phyloP scores from a whole-genome alignment of 108 stramenopile genomes.

The Skeletonema tropicum region DNA sequence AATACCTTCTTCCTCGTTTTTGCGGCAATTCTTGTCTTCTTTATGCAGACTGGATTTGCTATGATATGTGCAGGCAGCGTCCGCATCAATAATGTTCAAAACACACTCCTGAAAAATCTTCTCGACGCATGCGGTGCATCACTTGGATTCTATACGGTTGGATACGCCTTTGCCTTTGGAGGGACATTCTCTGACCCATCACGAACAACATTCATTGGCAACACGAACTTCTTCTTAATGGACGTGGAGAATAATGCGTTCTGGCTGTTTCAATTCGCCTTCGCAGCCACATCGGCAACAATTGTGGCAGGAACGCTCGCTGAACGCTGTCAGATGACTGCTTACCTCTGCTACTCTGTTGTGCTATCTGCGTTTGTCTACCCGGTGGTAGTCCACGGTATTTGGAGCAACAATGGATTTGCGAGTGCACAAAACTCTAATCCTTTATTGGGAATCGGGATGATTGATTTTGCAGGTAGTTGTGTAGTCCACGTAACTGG shows the following conservation, averaged over 20 bases:
- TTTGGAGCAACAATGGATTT: conserved; percentile 81
- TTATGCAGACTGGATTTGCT: conserved; percentile 87
- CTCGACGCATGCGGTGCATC: conserved; percentile 85
- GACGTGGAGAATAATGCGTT: conserved; percentile 57
- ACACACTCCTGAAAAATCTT: conserved; percentile 90
- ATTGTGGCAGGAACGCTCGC: conserved; percentile 96
- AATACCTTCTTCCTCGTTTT: conserved; percentile 66
- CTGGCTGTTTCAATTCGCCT: conserved; percentile 90
- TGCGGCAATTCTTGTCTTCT: conserved; percentile 76
- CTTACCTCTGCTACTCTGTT: conserved; percentile 84
- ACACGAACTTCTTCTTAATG: conserved; percentile 56
- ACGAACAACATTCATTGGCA: conserved; percentile 66
- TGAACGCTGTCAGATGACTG: conserved; percentile 91
- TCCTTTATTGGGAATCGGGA: conserved; percentile 54
- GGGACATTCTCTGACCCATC: conserved; percentile 32
- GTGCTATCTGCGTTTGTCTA: conserved; percentile 87
- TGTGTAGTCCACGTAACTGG: conserved; percentile 94
- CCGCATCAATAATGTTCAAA: conserved; percentile 82
- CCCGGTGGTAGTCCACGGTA: conserved; percentile 83
- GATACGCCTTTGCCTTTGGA: conserved; percentile 85
- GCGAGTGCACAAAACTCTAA: conserved; percentile 48
- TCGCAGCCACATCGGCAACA: conserved; percentile 85
- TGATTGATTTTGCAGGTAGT: conserved; percentile 92
- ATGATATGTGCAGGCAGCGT: conserved; percentile 84
- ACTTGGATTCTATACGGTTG: conserved; percentile 76